Conservation (phyloP, 148 eudicot genomes). For the Drosera capensis region DNA sequence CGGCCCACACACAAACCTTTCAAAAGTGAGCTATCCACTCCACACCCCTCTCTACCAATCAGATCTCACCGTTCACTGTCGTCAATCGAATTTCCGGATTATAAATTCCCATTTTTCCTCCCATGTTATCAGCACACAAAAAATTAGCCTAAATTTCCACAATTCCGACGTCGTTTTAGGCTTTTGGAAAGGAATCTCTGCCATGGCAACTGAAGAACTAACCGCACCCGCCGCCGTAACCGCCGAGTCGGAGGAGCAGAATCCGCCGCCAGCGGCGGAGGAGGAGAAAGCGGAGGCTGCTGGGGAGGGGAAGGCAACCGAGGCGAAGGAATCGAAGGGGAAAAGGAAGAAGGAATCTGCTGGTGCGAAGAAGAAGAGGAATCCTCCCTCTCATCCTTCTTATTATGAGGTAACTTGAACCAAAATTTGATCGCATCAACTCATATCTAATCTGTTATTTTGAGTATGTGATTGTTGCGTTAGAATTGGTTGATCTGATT, state of each 20-base stretch:
- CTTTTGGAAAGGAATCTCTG: not conserved
- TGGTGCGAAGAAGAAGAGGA: conserved; percentile 14
- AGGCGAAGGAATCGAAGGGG: conserved; percentile 16
- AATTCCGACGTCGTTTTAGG: too few relatives aligned
- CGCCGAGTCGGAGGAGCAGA: conserved; percentile 12
- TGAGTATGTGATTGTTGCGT: not conserved
- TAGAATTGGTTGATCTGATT: not conserved
- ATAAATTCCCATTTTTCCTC: conserved; percentile 27
- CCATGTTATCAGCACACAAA: not conserved
- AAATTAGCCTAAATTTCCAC: too few relatives aligned
- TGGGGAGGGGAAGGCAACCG: conserved; percentile 15
- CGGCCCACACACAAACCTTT: conserved; percentile 10
- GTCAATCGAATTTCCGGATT: conserved; percentile 14
- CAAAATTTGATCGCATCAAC: not conserved
- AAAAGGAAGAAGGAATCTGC: conserved; percentile 25
- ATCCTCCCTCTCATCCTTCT: conserved; percentile 31
- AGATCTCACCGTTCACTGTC: conserved; percentile 9
- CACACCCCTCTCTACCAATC: conserved; percentile 19
- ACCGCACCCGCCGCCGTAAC: conserved; percentile 11
- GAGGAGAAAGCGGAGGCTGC: conserved; percentile 15
- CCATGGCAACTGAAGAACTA: conserved; percentile 47
- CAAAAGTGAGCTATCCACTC: conserved; percentile 16
- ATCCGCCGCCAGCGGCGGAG: conserved; percentile 9
- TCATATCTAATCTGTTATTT: not conserved
- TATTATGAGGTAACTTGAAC: conserved; percentile 29